These are phyloP conservation scores for Patellifolia procumbens DNA, from an alignment of 179 eudicot species.

Conservation along the genomic window DNA sequence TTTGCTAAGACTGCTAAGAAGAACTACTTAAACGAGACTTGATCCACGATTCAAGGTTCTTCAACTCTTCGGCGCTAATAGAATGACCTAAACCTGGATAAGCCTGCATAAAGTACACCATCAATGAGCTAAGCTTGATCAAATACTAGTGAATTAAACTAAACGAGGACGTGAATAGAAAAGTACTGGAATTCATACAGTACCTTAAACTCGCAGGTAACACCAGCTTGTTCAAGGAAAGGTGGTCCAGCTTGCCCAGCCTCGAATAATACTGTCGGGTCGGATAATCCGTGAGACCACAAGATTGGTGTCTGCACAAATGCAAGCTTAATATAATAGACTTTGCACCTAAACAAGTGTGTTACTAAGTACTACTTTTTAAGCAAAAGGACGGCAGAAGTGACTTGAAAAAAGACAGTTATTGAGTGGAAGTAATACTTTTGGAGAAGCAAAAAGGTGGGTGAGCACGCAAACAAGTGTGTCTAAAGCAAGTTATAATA, in stretches of 20 bases:
- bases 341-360: background rate
- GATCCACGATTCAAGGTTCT: conserved; percentile 79
- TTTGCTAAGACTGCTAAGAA: no score
- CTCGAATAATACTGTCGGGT: conserved; percentile 86
- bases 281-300: conserved; percentile 94
- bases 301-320: conserved; percentile 74
- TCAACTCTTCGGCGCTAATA: conserved; percentile 63
- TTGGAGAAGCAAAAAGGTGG: background rate
- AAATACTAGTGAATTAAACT: background rate
- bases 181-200: background rate
- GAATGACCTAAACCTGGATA: conserved; percentile 89
- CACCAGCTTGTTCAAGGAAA: conserved; percentile 73
- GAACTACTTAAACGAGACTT: conserved; percentile 62
- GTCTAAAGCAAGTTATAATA: conserved; percentile 1
- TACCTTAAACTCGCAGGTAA: conserved; percentile 96
- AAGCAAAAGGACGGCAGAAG: background rate
- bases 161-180: background rate
- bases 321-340: background rate
- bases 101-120: conserved; percentile 48
- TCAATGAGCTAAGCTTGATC: background rate
- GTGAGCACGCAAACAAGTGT: background rate
- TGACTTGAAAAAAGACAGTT: background rate
- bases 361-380: background rate
- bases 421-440: background rate
- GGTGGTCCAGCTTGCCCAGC: conserved; percentile 99